A percentile compares a stretch with the other conserved stretches of the same genome.
phyloP scores from a whole-genome alignment of 2,329 filamentous ascomycete species.

The Xylaria sp. region DNA sequence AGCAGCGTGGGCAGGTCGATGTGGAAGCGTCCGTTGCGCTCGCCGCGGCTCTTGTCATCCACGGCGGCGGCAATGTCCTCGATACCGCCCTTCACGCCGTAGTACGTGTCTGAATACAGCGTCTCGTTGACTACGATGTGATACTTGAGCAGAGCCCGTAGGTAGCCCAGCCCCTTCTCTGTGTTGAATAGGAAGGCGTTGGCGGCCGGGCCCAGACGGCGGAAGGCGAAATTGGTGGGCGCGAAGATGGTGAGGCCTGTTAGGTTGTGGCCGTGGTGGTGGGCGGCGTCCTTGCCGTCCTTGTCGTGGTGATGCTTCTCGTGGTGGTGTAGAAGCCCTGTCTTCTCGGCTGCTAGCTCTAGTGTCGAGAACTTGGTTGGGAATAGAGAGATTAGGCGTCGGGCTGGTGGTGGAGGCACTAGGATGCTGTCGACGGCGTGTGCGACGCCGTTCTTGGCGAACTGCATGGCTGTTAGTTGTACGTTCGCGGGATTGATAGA shows the following conservation, averaged over 20 bases:
- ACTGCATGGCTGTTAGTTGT: constrained; percentile 52
- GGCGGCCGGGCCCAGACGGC: constrained; percentile 73
- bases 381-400: constrained; percentile 66
- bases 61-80: constrained; percentile 37
- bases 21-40: constrained; percentile 65
- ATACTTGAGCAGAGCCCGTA: constrained; percentile 70
- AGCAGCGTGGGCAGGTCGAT: constrained; percentile 80
- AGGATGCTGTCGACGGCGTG: constrained; percentile 80
- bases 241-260: constrained; percentile 82
- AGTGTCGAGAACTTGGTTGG: constrained; percentile 83
- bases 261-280: constrained; percentile 61
- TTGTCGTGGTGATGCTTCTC: constrained; percentile 9
- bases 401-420: constrained; percentile 76
- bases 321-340: constrained; percentile 65
- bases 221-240: constrained; percentile 83
- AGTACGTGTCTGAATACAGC: constrained; percentile 82
- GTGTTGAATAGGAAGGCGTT: constrained; percentile 90
- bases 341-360: constrained; percentile 77
- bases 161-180: constrained; percentile 75
- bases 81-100: constrained; percentile 54
- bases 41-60: constrained; percentile 37
- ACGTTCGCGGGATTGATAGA: neutral
- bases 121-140: constrained; percentile 50
- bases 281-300: constrained; percentile 56
- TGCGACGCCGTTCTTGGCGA: constrained; percentile 81